A percentile compares a stretch with the other conserved stretches of the same genome.
Evolutionary conservation across 2,329 filamentous ascomycete genomes (phyloP).

Genomic region (Thelonectria rubi): DNA sequence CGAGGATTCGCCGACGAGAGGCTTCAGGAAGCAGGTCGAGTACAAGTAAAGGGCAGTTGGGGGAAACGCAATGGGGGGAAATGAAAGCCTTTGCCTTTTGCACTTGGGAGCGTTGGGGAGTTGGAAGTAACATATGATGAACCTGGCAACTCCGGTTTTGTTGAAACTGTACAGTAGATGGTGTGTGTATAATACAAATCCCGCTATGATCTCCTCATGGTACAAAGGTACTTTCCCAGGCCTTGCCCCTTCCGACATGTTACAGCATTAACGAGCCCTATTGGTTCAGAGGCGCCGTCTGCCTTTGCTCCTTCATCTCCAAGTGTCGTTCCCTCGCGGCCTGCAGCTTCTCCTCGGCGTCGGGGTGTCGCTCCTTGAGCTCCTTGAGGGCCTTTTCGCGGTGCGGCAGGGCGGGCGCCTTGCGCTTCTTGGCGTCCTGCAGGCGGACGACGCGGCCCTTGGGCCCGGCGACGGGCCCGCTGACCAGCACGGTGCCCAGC

Average conservation of each 20-base stretch:
- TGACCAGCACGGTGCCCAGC: constrained; percentile 88
- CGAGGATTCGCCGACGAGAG: constrained; percentile 53
- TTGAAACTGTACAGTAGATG: constrained; percentile 45
- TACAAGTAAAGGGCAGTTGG: constrained; percentile 43
- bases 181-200: constrained; percentile 53
- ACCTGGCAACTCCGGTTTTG: constrained; percentile 39
- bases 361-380: constrained; percentile 58
- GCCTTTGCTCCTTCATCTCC: constrained; percentile 61
- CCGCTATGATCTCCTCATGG: constrained; percentile 43
- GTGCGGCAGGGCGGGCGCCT: constrained; percentile 60
- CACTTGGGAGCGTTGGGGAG: constrained; percentile 1
- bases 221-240: constrained; percentile 16
- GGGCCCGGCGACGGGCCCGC: constrained; percentile 86
- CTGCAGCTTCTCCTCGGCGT: constrained; percentile 57
- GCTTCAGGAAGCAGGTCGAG: constrained; percentile 60
- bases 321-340: constrained; percentile 61
- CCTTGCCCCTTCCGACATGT: constrained; percentile 32
- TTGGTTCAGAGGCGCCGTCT: constrained; percentile 38
- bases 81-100: background rate
- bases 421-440: constrained; percentile 91
- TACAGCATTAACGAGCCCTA: constrained; percentile 28
- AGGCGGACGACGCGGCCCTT: constrained; percentile 86
- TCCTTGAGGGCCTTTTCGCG: constrained; percentile 56
- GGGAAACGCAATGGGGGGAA: background rate
- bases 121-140: constrained; percentile 31